Evolutionary conservation across 305 asterid species (phyloP).

Genomic region (Stenogyne calaminthoides): DNA sequence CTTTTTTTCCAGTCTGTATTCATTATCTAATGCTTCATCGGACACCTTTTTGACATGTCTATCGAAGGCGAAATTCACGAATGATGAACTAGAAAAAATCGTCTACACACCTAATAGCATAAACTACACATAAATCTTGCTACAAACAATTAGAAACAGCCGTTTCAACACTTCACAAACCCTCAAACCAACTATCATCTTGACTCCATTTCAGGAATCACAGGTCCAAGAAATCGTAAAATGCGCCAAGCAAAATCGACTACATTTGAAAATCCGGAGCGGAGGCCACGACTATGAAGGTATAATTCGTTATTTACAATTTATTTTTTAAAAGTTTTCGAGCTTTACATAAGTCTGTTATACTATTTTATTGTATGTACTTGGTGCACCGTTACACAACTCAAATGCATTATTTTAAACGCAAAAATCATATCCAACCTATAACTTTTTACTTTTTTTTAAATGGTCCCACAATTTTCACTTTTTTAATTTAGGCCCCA

Average conservation of each 20-base stretch:
- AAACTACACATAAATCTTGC: neutral
- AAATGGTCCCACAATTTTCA: too few relatives aligned
- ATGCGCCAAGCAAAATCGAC: neutral
- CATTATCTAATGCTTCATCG: neutral
- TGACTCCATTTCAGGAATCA: neutral
- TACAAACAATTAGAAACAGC: neutral
- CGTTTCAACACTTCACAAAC: neutral
- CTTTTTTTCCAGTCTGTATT: neutral
- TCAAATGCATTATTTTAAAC: too few relatives aligned
- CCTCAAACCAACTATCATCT: neutral
- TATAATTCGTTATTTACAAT: too few relatives aligned
- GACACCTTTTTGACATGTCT: neutral
- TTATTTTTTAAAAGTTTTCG: too few relatives aligned
- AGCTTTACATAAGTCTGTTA: too few relatives aligned
- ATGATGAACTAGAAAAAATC: neutral
- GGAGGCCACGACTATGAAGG: slow-evolving; percentile 72
- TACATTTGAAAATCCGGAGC: slow-evolving; percentile 45
- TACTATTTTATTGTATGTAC: too few relatives aligned
- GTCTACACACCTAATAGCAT: neutral
- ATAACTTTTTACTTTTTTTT: too few relatives aligned
- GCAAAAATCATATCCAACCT: too few relatives aligned
- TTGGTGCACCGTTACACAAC: too few relatives aligned
- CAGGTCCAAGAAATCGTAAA: neutral
- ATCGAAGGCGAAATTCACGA: neutral
- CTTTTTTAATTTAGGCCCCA: too few relatives aligned